A percentile compares a stretch with the other conserved stretches of the same genome.
Evolutionary conservation across 495 filamentous ascomycete genomes (phyloP).

Genomic region (Aspergillus affinis): DNA sequence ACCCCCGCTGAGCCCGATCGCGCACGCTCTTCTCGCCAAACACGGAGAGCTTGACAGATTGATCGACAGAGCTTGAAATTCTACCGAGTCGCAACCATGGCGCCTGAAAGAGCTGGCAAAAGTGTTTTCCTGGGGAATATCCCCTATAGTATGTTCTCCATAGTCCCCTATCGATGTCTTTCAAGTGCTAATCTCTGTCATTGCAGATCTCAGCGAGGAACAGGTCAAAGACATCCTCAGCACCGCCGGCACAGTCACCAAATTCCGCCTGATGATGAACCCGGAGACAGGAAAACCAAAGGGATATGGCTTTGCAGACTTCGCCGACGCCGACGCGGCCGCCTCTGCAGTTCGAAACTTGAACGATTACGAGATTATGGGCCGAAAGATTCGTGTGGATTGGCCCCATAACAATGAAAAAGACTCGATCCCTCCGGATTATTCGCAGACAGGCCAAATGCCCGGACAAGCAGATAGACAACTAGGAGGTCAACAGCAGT

Average conservation of each 20-base stretch:
- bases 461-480: conserved; percentile 33
- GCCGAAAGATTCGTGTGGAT: conserved; percentile 88
- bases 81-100: conserved; percentile 39
- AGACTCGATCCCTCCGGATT: conserved; percentile 62
- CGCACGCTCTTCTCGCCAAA: conserved; percentile 14
- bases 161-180: not conserved
- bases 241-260: conserved; percentile 82
- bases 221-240: conserved; percentile 90
- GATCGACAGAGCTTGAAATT: not conserved
- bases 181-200: conserved; percentile 15
- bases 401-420: conserved; percentile 89
- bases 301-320: conserved; percentile 95
- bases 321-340: conserved; percentile 84
- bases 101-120: conserved; percentile 53
- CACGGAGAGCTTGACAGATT: conserved; percentile 6
- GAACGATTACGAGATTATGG: conserved; percentile 95
- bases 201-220: conserved; percentile 83
- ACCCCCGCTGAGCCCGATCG: not conserved
- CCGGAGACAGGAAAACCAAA: conserved; percentile 92
- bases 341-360: conserved; percentile 94
- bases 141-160: conserved; percentile 53
- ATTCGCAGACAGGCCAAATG: conserved; percentile 37
- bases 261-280: conserved; percentile 93
- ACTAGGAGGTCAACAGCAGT: conserved; percentile 35
- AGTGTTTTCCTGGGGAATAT: conserved; percentile 86